A percentile compares a stretch with the other conserved stretches of the same genome.
Evolutionary conservation across 139 green algal genomes (phyloP).

Genomic region (Astrephomene gubernaculifera): DNA sequence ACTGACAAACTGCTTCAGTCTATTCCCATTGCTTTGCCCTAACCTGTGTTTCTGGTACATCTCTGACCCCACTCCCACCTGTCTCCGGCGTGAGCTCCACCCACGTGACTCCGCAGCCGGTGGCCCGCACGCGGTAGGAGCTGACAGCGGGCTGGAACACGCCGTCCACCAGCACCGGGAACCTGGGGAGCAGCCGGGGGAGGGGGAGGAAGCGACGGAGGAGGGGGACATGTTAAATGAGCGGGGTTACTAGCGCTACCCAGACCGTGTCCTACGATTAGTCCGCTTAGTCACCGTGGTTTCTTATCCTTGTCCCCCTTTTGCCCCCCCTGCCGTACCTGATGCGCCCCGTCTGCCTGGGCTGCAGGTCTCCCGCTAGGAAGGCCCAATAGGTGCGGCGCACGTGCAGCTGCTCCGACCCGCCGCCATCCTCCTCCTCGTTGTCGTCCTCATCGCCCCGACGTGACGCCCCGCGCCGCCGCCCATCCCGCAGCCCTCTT

Average conservation of each 20-base stretch:
- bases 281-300: too few species aligned
- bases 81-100: constrained; percentile 46
- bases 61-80: constrained; percentile 19
- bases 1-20: too few species aligned
- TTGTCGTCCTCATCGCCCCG: not conserved
- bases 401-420: not conserved
- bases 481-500: not conserved
- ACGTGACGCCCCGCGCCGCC: not conserved
- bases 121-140: constrained; percentile 9
- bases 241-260: too few species aligned
- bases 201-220: not conserved
- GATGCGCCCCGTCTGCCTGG: constrained; percentile 34
- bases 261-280: too few species aligned
- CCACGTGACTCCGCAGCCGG: constrained; percentile 13
- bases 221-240: too few species aligned
- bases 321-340: not conserved
- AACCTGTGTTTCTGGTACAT: too few species aligned
- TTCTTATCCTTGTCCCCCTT: too few species aligned
- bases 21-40: too few species aligned
- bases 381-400: constrained; percentile 47
- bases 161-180: constrained; percentile 26
- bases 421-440: too few species aligned
- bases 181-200: not conserved
- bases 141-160: constrained; percentile 10
- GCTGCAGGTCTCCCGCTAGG: constrained; percentile 37